phyloP scores from a whole-genome alignment of 208 protist genomes.

The Leishmania turanica region DNA sequence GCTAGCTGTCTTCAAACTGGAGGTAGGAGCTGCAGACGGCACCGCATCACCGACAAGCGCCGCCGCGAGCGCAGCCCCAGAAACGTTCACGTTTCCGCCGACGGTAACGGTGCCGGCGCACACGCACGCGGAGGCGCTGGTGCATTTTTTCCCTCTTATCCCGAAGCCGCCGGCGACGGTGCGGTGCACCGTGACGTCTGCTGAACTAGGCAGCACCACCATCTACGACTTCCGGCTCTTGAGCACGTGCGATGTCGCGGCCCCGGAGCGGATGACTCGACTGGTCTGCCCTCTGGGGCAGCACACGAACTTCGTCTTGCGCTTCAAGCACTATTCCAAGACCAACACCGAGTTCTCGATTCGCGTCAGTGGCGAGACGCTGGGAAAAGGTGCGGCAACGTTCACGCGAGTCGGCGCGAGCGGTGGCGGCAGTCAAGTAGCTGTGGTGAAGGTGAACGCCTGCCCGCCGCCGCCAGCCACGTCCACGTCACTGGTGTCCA shows the following conservation, averaged over 20 bases:
- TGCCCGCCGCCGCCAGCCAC: constrained; percentile 2
- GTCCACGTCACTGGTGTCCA: constrained; percentile 8
- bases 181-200: constrained; percentile 63
- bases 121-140: constrained; percentile 50
- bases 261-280: constrained; percentile 70
- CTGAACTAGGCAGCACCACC: constrained; percentile 85
- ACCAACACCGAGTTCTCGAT: constrained; percentile 87
- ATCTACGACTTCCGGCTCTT: constrained; percentile 74
- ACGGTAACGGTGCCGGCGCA: constrained; percentile 64
- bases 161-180: constrained; percentile 56
- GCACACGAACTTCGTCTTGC: constrained; percentile 60
- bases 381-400: constrained; percentile 14
- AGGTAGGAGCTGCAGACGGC: constrained; percentile 54
- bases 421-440: constrained; percentile 25
- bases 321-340: constrained; percentile 74
- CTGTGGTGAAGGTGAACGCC: constrained; percentile 32
- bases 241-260: constrained; percentile 53
- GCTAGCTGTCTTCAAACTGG: constrained; percentile 64
- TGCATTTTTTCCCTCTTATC: constrained; percentile 93
- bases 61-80: constrained; percentile 6
- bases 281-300: constrained; percentile 91
- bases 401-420: constrained; percentile 27
- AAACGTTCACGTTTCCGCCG: constrained; percentile 63
- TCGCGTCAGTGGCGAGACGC: constrained; percentile 45
- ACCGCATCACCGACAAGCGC: constrained; percentile 4